phyloP scores from a whole-genome alignment of 441 rosid genomes.

The Manihot esculenta region DNA sequence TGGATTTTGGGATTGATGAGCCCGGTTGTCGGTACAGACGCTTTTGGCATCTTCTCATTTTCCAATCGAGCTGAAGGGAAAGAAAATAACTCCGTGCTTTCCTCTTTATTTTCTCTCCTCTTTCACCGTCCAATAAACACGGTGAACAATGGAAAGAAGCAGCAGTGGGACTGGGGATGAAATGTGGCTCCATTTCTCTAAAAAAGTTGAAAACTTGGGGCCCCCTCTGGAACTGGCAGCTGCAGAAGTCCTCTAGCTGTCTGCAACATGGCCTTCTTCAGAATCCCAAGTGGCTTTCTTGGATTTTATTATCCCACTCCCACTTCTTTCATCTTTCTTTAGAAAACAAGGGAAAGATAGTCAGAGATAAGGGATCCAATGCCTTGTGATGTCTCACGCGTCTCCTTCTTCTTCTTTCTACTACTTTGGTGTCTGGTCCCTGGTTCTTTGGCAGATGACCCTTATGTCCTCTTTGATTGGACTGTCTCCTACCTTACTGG shows the following conservation, averaged over 20 bases:
- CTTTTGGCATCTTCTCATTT: too few species aligned
- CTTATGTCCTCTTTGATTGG: slow-evolving; percentile 81
- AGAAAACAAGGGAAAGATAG: slow-evolving; percentile 4
- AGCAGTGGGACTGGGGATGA: too few species aligned
- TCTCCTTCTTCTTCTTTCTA: slow-evolving; percentile 20
- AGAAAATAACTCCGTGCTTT: too few species aligned
- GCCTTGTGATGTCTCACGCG: slow-evolving; percentile 28
- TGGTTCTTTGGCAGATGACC: slow-evolving; percentile 54
- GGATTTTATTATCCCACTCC: background rate
- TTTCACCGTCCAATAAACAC: too few species aligned
- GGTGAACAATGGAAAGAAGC: too few species aligned
- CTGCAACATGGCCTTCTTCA: slow-evolving; percentile 15
- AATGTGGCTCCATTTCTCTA: slow-evolving; percentile 3
- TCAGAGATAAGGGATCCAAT: slow-evolving; percentile 39
- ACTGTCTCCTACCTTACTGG: slow-evolving; percentile 71
- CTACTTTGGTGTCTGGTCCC: slow-evolving; percentile 29
- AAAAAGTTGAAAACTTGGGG: background rate
- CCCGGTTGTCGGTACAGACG: too few species aligned
- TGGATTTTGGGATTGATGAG: too few species aligned
- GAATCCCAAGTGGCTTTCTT: slow-evolving; percentile 15
- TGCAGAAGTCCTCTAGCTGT: slow-evolving; percentile 11
- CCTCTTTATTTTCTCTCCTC: too few species aligned
- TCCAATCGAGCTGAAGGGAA: too few species aligned
- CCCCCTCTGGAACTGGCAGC: slow-evolving; percentile 3
- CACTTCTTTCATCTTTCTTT: background rate